These are phyloP conservation scores for Coelastrella sp. DNA, from an alignment of 139 green algal species.

Conservation along the genomic window DNA sequence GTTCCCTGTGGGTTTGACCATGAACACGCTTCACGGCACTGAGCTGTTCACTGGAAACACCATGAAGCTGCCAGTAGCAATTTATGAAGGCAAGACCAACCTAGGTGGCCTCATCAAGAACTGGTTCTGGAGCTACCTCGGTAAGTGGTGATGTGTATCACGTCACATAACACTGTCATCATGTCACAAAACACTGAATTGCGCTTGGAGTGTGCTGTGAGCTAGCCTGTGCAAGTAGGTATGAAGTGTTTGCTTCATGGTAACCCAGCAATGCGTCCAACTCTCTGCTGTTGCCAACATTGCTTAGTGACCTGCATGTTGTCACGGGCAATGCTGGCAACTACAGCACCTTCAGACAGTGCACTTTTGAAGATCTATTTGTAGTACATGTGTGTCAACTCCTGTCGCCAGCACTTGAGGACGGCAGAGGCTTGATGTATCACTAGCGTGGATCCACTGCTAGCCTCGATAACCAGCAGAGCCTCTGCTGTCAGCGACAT, in stretches of 20 bases:
- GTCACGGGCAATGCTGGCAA: neutral
- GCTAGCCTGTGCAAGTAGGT: too few relatives aligned
- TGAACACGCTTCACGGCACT: slow-evolving; percentile 74
- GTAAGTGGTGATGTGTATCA: neutral
- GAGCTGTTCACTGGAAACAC: slow-evolving; percentile 88
- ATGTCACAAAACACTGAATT: too few relatives aligned
- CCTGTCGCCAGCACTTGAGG: too few relatives aligned
- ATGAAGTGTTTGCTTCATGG: too few relatives aligned
- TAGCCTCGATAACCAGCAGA: neutral
- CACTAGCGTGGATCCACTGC: too few relatives aligned
- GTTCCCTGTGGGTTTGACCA: slow-evolving; percentile 80
- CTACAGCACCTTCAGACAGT: neutral
- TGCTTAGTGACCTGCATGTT: too few relatives aligned
- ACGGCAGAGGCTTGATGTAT: too few relatives aligned
- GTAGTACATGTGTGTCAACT: neutral
- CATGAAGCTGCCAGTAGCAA: slow-evolving; percentile 72
- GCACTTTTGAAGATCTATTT: neutral
- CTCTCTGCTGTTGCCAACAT: too few relatives aligned
- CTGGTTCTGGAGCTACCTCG: slow-evolving; percentile 77
- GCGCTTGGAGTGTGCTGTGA: too few relatives aligned
- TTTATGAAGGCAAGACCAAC: slow-evolving; percentile 69
- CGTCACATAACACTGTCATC: neutral
- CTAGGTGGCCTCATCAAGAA: slow-evolving; percentile 67
- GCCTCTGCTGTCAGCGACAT: too few relatives aligned
- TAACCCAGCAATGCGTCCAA: too few relatives aligned